Base-by-base conservation (phyloP, 768 basidiomycete genomes). In the Psilocybe cyanescens region DNA sequence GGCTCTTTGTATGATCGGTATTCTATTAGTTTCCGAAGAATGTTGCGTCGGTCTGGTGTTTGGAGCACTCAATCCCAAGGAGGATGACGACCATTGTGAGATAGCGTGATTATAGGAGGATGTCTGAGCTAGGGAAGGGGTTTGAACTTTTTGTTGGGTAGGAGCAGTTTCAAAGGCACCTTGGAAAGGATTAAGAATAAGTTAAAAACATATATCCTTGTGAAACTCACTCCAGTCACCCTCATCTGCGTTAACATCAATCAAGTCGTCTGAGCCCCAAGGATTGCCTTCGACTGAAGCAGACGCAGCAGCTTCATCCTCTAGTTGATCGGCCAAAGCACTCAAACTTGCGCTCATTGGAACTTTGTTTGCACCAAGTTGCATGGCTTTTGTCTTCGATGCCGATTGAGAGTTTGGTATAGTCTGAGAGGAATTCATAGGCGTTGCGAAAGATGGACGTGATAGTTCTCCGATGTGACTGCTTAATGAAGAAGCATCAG, bases 241-340 rank as follows among this genome's bases (percentile, higher is more conserved):
- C 28, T 88, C 85, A 67, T 99, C 96, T 0, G 92, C 95, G 69
- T 95, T 89, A 3, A 98, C 88, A 70, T 99, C 95, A 72, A 98
- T 97, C 59, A 98, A 73, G 73, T 98, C 92, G 7, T 84, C 88
- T 50, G 75, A 80, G 1, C 87, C 91, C 92, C 92, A 94, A 0
- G 83, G 83, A 69, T 83, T 82, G 28, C 74, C 81, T 2, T 78
- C 80, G 39, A 75, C 78, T 9, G 73, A 74, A 31, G 74, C 74
- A 31, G 69, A 70, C 6, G 55, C 51, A 14, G 54, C 80, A 3
- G 79, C 82, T 61, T 88, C 88, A 44, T 89, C 88, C 57, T 81
- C 85, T 64, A 86, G 76, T 50, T 84, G 82, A 3, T 85, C 83
- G 4, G 83, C 85, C 0, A 88, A 68, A 5, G 75, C 60, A 9